These are phyloP conservation scores for Nyctanthes arbortristis DNA, from an alignment of 257 asterid genomes.

Conservation along the genomic window DNA sequence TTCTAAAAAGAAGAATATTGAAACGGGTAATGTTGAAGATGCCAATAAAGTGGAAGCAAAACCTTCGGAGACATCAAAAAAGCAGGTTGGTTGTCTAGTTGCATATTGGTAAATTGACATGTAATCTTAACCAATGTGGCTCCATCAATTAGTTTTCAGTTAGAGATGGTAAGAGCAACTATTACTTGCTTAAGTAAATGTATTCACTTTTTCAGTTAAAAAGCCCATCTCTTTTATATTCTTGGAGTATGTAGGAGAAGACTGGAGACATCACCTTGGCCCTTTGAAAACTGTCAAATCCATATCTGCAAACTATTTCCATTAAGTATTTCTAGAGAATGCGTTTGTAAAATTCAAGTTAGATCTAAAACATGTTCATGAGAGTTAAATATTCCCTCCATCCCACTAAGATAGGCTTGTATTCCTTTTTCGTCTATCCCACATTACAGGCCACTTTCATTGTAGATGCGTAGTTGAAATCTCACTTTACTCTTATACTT, in stretches of 20 bases:
- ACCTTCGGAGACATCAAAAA: constrained; percentile 44
- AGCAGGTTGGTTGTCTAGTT: constrained; percentile 42
- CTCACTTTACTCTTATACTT: too few species aligned
- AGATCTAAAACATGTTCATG: constrained; percentile 2
- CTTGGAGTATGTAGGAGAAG: not conserved
- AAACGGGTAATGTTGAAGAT: constrained; percentile 35
- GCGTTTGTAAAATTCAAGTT: constrained; percentile 11
- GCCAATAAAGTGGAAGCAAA: constrained; percentile 43
- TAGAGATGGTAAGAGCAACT: not conserved
- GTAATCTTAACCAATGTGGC: not conserved
- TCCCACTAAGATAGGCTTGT: too few species aligned
- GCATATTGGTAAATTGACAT: constrained; percentile 2
- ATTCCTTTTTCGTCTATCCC: too few species aligned
- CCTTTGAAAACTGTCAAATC: not conserved
- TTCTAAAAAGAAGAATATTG: constrained; percentile 38
- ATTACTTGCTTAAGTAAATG: constrained; percentile 7
- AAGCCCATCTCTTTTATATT: constrained; percentile 2
- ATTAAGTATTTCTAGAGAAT: constrained; percentile 1
- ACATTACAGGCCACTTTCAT: too few species aligned
- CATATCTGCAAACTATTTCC: not conserved
- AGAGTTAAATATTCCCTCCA: not conserved
- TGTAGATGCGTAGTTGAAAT: too few species aligned
- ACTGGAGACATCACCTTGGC: not conserved
- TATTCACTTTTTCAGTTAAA: constrained; percentile 1
- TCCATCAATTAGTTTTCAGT: not conserved